Conservation (phyloP, 176 grass and related monocot species). For the Raddia guianensis region DNA sequence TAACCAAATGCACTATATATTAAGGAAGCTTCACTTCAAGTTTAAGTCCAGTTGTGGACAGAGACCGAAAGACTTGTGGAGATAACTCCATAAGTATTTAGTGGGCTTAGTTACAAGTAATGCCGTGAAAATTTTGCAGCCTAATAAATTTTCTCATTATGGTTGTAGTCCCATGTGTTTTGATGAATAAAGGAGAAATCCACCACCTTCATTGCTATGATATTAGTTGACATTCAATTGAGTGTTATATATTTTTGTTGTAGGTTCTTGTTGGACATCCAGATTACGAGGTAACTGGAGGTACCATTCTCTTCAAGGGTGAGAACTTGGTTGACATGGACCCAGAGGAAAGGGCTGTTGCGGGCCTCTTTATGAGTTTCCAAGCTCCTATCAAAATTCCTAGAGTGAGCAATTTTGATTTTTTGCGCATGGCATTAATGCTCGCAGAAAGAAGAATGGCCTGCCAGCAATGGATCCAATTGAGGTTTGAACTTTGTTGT, state of each 20-base stretch:
- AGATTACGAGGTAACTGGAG: conserved; percentile 88
- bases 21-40: neutral
- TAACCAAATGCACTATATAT: neutral
- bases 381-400: conserved; percentile 92
- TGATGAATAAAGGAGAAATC: neutral
- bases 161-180: neutral
- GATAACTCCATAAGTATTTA: conserved; percentile 11
- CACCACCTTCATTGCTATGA: neutral
- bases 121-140: neutral
- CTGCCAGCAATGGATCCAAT: conserved; percentile 65
- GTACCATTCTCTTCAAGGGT: conserved; percentile 83
- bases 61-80: conserved; percentile 11
- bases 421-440: conserved; percentile 92
- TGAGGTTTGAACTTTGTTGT: conserved; percentile 58
- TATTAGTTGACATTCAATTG: neutral
- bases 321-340: conserved; percentile 88
- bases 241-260: conserved; percentile 24
- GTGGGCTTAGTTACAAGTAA: neutral
- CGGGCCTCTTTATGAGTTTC: conserved; percentile 93
- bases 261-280: conserved; percentile 96
- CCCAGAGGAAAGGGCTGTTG: conserved; percentile 92
- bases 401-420: conserved; percentile 93
- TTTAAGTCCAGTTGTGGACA: conserved; percentile 18
- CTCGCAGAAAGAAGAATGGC: conserved; percentile 71
- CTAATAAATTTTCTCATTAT: neutral